Percentiles rank a stretch among this genome's conserved stretches.
Evolutionary conservation across 2,329 filamentous ascomycete species (phyloP).

Genomic region (Verticillium nubilum): DNA sequence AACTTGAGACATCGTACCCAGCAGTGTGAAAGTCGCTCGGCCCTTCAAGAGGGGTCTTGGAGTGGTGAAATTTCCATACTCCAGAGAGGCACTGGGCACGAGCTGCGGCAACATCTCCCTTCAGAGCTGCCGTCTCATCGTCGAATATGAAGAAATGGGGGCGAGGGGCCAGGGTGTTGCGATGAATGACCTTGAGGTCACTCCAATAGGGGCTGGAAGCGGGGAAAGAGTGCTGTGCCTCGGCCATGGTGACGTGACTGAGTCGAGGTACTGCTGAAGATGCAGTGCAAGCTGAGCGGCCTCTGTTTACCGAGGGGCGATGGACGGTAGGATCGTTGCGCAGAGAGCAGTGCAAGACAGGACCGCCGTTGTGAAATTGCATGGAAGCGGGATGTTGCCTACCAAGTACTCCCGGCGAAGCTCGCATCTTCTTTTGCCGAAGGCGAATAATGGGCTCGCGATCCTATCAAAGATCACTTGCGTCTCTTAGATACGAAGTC

Average conservation of each 20-base stretch:
- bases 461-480: no score
- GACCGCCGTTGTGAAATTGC: not conserved
- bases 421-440: not conserved
- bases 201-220: constrained; percentile 46
- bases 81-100: constrained; percentile 35
- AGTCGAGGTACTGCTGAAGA: not conserved
- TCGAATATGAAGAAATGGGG: constrained; percentile 50
- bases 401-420: not conserved
- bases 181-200: constrained; percentile 51
- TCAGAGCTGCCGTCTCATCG: constrained; percentile 40
- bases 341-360: not conserved
- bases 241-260: not conserved
- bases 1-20: constrained; percentile 17
- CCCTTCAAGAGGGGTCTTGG: constrained; percentile 23
- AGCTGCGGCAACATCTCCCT: constrained; percentile 27
- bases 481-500: no score
- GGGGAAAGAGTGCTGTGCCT: constrained; percentile 6
- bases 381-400: not conserved
- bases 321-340: no score
- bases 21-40: constrained; percentile 6
- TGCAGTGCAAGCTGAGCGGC: not conserved
- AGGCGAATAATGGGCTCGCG: not conserved
- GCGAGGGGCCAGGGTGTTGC: constrained; percentile 48
- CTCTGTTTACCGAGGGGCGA: no score
- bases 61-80: constrained; percentile 31